These are phyloP conservation scores for Penicillium subrubescens DNA, from an alignment of 495 filamentous ascomycete species.

Conservation along the genomic window DNA sequence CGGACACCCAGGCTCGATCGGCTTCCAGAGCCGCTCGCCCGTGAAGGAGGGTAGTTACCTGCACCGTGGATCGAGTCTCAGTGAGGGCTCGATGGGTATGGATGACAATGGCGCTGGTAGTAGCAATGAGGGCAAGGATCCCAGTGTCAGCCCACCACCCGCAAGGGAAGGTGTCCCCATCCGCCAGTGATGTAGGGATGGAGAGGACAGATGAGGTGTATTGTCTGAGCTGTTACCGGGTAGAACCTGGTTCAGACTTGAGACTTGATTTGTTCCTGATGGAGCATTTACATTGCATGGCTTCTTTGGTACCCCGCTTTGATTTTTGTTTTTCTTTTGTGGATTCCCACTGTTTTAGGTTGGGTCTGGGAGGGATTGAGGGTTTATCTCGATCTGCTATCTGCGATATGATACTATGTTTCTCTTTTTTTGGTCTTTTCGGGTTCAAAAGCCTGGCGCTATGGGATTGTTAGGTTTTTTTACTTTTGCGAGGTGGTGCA, in stretches of 20 bases:
- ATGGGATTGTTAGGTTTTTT: constrained; percentile 30
- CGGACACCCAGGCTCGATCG: constrained; percentile 48
- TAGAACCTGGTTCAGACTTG: not conserved
- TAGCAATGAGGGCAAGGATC: constrained; percentile 38
- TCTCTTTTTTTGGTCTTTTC: constrained; percentile 12
- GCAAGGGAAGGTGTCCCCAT: constrained; percentile 66
- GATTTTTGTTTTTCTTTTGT: constrained; percentile 10
- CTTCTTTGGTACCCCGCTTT: constrained; percentile 3
- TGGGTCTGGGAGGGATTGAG: constrained; percentile 4
- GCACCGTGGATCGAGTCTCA: constrained; percentile 73
- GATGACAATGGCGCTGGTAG: constrained; percentile 28
- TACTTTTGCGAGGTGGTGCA: constrained; percentile 19
- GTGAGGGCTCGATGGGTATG: constrained; percentile 56
- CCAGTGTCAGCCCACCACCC: constrained; percentile 49
- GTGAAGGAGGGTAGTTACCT: constrained; percentile 85
- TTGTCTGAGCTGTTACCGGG: not conserved
- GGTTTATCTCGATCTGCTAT: not conserved
- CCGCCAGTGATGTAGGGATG: constrained; percentile 40
- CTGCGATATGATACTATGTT: not conserved
- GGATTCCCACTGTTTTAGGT: not conserved
- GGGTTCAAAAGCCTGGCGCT: constrained; percentile 48
- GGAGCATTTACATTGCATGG: constrained; percentile 16
- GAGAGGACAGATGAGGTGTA: not conserved
- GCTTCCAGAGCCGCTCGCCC: constrained; percentile 69
- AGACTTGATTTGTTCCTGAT: not conserved